These are phyloP conservation scores for Malassezia nana DNA, from an alignment of 1,284 basidiomycete species.

Conservation along the genomic window DNA sequence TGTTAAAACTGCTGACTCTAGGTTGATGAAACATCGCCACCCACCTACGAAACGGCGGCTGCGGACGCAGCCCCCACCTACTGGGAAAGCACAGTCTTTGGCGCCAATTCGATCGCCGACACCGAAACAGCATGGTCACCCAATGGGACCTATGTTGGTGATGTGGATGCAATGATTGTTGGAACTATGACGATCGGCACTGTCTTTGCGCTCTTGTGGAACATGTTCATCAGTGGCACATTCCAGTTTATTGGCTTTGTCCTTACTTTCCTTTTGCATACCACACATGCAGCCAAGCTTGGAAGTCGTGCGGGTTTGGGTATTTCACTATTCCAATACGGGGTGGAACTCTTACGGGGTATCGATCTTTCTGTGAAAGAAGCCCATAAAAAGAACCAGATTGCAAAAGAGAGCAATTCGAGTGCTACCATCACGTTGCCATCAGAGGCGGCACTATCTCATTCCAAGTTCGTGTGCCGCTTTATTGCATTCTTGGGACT, in stretches of 20 bases:
- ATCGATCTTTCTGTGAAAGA: not conserved
- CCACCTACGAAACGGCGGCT: slow-evolving; percentile 80
- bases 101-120: slow-evolving; percentile 51
- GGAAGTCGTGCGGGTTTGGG: slow-evolving; percentile 90
- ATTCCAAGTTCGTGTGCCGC: not conserved
- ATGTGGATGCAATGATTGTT: slow-evolving; percentile 54
- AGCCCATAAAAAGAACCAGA: not conserved
- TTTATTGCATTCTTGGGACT: not conserved
- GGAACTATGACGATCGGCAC: slow-evolving; percentile 56
- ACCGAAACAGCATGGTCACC: slow-evolving; percentile 46
- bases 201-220: slow-evolving; percentile 64
- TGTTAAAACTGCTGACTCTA: slow-evolving; percentile 52
- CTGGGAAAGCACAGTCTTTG: slow-evolving; percentile 88
- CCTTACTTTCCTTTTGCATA: slow-evolving; percentile 48
- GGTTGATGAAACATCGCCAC: slow-evolving; percentile 48
- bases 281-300: slow-evolving; percentile 84
- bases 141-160: slow-evolving; percentile 38
- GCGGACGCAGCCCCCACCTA: slow-evolving; percentile 86
- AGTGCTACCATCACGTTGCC: not conserved
- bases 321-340: slow-evolving; percentile 71
- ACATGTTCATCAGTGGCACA: slow-evolving; percentile 77
- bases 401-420: not conserved
- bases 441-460: not conserved
- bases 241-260: slow-evolving; percentile 73
- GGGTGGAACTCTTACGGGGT: not conserved